Base-by-base conservation (phyloP, 805 yeast species). In the Yarrowia sp. region DNA sequence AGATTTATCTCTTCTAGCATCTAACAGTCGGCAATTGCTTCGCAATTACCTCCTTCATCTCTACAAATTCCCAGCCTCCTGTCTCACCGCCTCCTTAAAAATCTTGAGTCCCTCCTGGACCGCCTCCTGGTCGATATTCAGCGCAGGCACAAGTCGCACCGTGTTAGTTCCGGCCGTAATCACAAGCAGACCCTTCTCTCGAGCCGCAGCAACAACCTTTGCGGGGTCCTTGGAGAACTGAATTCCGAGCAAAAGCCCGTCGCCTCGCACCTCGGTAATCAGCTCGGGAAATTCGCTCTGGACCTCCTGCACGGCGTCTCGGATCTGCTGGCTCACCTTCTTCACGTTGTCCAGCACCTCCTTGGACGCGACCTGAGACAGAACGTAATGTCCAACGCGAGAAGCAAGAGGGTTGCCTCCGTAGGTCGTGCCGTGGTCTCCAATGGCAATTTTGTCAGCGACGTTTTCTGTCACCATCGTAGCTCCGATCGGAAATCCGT, bases 351-450 rank as follows among this genome's bases (percentile, higher is more conserved):
- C 70, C 68, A 90, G 78, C 66, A 94, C 86, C 18, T 77, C 80
- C 4, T 78, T 74, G 53, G 86, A 75, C 13, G 90, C 80, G 44
- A 94, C 80, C 68, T 83, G 81, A 61, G 81, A 84, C 22, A 94
- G 75, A 13, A 94, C 96, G 70, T 87, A 85, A 42, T 80, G 77
- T 5, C 91, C 97, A 55, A 94, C 82, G 65, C 92, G 83, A 33
- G 93, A 80, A 5, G 91, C 98, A 65, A 94, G 77, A 62, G 98
- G 98, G 73, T 94, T 94, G 62, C 99, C 99, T 66, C 99, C 98
- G 71, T 87, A 93, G 0, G 99, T 93, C 2, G 98, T 93, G 62
- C 99, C 99, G 72, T 93, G 99, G 71, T 94, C 99, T 63, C 99
- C 99, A 21, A 90, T 93, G 63, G 84, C 79, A 67, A 94, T 77